Conservation (phyloP, 257 asterid genomes). For the Nicotiana knightiana region DNA sequence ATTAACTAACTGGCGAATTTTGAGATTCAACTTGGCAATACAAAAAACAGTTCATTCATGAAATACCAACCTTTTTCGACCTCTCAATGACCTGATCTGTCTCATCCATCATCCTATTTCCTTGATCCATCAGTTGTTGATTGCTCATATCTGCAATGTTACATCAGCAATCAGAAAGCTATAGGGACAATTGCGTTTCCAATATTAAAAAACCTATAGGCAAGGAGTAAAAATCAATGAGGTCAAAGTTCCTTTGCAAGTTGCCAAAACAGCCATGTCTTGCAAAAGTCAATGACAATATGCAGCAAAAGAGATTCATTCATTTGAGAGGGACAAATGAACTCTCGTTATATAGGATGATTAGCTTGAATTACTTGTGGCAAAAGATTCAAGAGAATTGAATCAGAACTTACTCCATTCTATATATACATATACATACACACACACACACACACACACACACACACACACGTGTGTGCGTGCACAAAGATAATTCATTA, state of each 20-base stretch:
- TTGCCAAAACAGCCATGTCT: not conserved
- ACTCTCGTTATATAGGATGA: not conserved
- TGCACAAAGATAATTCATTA: no score
- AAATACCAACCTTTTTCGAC: conserved; percentile 60
- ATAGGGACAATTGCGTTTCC: conserved; percentile 12
- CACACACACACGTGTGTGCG: not conserved
- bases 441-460: no score
- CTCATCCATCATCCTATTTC: conserved; percentile 87
- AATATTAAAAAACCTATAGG: not conserved
- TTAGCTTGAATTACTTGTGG: not conserved
- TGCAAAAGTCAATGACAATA: not conserved
- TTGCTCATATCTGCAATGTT: conserved; percentile 76
- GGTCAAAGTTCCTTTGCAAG: not conserved
- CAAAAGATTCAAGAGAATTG: not conserved
- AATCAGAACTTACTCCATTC: not conserved
- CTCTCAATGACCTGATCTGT: conserved; percentile 91
- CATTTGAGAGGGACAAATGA: not conserved
- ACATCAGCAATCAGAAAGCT: conserved; percentile 17
- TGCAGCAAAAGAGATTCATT: not conserved
- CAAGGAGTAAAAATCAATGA: not conserved
- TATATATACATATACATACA: not conserved
- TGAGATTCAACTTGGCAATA: not conserved
- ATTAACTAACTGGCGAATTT: not conserved
- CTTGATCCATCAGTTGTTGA: conserved; percentile 81
- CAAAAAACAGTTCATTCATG: not conserved